Percentiles rank a stretch among this genome's conserved stretches.
These are phyloP conservation scores for Starmerella apicola DNA, from an alignment of 805 yeast genomes.

Conservation along the genomic window DNA sequence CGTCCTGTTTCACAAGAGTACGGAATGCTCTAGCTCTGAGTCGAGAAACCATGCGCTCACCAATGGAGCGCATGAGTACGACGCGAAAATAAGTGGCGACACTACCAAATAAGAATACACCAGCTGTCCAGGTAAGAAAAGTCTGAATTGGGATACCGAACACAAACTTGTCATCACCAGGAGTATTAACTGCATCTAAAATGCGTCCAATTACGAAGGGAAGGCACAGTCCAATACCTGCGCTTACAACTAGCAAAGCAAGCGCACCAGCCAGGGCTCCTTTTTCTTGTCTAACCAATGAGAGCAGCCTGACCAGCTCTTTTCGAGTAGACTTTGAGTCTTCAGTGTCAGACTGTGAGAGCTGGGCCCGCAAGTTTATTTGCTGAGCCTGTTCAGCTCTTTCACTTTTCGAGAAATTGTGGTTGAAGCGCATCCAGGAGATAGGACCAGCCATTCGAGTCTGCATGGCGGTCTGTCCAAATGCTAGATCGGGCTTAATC, in stretches of 20 bases:
- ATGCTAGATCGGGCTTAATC: too few relatives aligned
- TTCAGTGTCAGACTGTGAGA: constrained; percentile 13
- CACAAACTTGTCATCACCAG: constrained; percentile 27
- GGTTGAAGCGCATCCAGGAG: too few relatives aligned
- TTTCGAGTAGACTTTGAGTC: constrained; percentile 15
- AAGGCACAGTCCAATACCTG: constrained; percentile 67
- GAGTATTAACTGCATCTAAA: constrained; percentile 52
- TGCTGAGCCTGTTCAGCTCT: constrained; percentile 23
- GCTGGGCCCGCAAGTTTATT: constrained; percentile 26
- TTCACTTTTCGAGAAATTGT: constrained; percentile 21
- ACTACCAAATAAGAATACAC: constrained; percentile 61
- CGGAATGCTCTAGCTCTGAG: constrained; percentile 64
- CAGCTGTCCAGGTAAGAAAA: constrained; percentile 51
- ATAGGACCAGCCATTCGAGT: too few relatives aligned
- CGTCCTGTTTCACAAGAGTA: constrained; percentile 71
- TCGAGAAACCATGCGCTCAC: constrained; percentile 79
- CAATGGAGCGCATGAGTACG: constrained; percentile 61
- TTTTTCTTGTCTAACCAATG: constrained; percentile 46
- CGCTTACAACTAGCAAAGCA: constrained; percentile 49
- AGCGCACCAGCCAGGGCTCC: constrained; percentile 50
- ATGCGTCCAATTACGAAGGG: constrained; percentile 81
- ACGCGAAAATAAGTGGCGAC: constrained; percentile 70
- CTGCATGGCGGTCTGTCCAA: too few relatives aligned
- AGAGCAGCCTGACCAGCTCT: constrained; percentile 39
- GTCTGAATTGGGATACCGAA: constrained; percentile 51